Percentiles rank a stretch among this genome's conserved stretches.
Evolutionary conservation across 1,284 basidiomycete genomes (phyloP).

Genomic region (Fistulinella staudtii): DNA sequence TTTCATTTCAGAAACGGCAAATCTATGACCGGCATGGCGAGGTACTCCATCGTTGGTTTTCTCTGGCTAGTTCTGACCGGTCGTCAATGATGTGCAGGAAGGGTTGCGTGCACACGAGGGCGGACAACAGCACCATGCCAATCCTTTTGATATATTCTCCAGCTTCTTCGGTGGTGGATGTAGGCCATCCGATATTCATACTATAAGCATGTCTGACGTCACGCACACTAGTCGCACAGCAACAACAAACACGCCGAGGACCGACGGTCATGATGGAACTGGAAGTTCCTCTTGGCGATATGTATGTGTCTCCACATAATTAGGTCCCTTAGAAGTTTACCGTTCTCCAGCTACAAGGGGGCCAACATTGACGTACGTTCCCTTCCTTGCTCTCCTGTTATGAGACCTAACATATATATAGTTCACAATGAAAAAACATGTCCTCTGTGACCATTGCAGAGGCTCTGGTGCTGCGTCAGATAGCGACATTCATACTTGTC

Average conservation of each 20-base stretch:
- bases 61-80: slow-evolving; percentile 6
- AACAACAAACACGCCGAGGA: slow-evolving; percentile 68
- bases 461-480: slow-evolving; percentile 89
- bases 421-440: slow-evolving; percentile 86
- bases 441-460: slow-evolving; percentile 91
- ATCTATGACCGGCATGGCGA: slow-evolving; percentile 93
- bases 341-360: slow-evolving; percentile 60
- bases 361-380: slow-evolving; percentile 72
- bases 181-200: slow-evolving; percentile 32
- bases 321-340: slow-evolving; percentile 9
- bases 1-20: slow-evolving; percentile 64
- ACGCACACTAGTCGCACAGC: slow-evolving; percentile 15
- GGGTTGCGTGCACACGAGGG: slow-evolving; percentile 85
- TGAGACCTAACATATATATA: slow-evolving; percentile 33
- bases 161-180: slow-evolving; percentile 84
- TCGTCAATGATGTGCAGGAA: slow-evolving; percentile 45
- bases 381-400: not conserved
- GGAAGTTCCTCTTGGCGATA: slow-evolving; percentile 80
- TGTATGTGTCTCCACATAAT: slow-evolving; percentile 46
- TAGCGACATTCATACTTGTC: slow-evolving; percentile 78
- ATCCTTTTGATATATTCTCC: slow-evolving; percentile 93
- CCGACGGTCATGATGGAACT: slow-evolving; percentile 84
- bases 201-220: not conserved
- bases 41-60: slow-evolving; percentile 36
- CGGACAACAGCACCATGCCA: slow-evolving; percentile 62